phyloP scores from a whole-genome alignment of 169 alveolate species.

The Hepatocystis sp. region DNA sequence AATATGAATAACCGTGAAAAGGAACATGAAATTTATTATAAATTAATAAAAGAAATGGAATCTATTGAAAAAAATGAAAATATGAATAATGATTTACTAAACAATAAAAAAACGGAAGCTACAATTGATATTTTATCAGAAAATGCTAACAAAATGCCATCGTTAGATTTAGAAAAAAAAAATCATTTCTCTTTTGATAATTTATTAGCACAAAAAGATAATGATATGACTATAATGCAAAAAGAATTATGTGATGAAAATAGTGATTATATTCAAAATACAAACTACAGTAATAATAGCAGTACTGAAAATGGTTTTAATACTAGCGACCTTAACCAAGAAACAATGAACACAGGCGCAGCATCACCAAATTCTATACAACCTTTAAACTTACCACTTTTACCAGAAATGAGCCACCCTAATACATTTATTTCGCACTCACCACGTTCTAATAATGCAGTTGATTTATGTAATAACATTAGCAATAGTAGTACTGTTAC shows the following conservation, averaged over 20 bases:
- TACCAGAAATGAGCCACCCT: conserved; percentile 63
- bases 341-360: conserved; percentile 8
- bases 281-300: no score
- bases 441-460: conserved; percentile 13
- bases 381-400: conserved; percentile 35
- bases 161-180: no score
- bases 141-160: not conserved
- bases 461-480: conserved; percentile 1
- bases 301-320: no score
- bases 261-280: no score
- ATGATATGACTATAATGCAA: no score
- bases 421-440: conserved; percentile 32
- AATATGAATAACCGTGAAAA: not conserved
- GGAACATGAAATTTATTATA: conserved; percentile 60
- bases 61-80: conserved; percentile 56
- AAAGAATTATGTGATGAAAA: no score
- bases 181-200: no score
- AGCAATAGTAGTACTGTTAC: conserved; percentile 14
- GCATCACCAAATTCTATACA: conserved; percentile 19
- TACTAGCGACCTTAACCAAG: no score
- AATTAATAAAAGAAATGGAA: conserved; percentile 59
- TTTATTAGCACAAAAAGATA: no score
- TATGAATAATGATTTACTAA: not conserved
- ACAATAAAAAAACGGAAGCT: conserved; percentile 5
- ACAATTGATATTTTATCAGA: not conserved